Percentiles rank a stretch among this genome's conserved stretches.
Conservation (phyloP, 1,139 yeast genomes). For the Yamadazyma triangularis region DNA sequence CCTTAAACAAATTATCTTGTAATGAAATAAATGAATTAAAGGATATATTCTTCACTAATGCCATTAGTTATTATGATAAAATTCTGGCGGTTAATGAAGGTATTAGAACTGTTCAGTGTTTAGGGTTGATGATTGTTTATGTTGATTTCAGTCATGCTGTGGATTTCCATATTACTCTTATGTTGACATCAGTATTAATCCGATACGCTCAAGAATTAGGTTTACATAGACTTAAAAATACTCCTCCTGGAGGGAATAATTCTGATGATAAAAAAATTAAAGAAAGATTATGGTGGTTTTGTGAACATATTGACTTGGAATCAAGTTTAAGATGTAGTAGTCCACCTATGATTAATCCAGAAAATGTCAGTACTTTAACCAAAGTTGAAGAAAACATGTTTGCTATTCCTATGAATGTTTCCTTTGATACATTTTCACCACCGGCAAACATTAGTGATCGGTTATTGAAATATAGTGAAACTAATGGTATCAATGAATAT, state of each 20-base stretch:
- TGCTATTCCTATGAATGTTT: conserved; percentile 1
- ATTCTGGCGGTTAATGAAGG: conserved; percentile 48
- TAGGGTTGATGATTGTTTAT: conserved; percentile 40
- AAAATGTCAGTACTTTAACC: conserved; percentile 33
- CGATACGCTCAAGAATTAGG: conserved; percentile 64
- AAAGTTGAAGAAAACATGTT: conserved; percentile 1
- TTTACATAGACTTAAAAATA: conserved; percentile 45
- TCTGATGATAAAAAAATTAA: conserved; percentile 32
- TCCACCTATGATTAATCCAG: conserved; percentile 48
- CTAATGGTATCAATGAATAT: conserved; percentile 5
- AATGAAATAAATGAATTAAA: conserved; percentile 17
- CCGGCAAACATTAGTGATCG: too few species aligned
- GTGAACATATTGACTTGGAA: conserved; percentile 52
- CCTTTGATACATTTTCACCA: not conserved
- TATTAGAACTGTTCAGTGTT: conserved; percentile 43
- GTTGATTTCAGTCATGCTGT: conserved; percentile 38
- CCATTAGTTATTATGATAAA: conserved; percentile 46
- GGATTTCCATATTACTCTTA: conserved; percentile 37
- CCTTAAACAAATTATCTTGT: conserved; percentile 7
- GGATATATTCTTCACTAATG: conserved; percentile 24
- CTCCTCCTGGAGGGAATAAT: too few species aligned
- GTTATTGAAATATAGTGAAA: not conserved
- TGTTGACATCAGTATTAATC: conserved; percentile 45
- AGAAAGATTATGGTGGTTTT: conserved; percentile 52
- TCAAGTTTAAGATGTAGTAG: conserved; percentile 52